phyloP scores from a whole-genome alignment of 805 yeast genomes.

The Danielozyma ontarioensis region DNA sequence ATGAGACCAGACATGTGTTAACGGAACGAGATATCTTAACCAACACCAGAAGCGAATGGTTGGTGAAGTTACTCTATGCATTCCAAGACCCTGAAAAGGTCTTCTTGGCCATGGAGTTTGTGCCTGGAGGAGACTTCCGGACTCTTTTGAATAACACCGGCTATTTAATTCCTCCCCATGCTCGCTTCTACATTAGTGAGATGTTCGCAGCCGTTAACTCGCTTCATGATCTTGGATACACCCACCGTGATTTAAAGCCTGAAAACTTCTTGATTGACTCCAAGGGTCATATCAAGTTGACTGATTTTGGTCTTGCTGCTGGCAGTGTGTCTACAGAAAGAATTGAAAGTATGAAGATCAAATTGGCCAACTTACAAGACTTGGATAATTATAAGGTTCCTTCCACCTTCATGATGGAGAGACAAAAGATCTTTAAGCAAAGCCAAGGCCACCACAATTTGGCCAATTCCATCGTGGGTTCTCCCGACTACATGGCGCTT shows the following conservation, averaged over 20 bases:
- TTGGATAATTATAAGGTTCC: conserved; percentile 53
- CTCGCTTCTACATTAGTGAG: conserved; percentile 90
- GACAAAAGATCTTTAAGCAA: conserved; percentile 82
- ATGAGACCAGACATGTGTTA: conserved; percentile 91
- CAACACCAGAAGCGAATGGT: conserved; percentile 94
- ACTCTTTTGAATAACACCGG: conserved; percentile 92
- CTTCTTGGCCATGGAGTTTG: conserved; percentile 97
- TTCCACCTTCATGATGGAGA: conserved; percentile 74
- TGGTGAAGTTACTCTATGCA: conserved; percentile 88
- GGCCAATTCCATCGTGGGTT: conserved; percentile 95
- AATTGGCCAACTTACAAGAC: conserved; percentile 66
- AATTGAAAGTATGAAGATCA: conserved; percentile 84
- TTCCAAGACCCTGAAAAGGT: conserved; percentile 90
- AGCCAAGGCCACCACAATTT: conserved; percentile 76
- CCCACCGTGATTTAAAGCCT: conserved; percentile 95
- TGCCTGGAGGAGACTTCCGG: conserved; percentile 99
- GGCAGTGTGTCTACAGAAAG: conserved; percentile 92
- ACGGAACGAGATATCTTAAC: conserved; percentile 96
- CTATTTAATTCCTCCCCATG: conserved; percentile 87
- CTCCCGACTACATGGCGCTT: conserved; percentile 98
- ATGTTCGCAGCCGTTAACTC: conserved; percentile 96
- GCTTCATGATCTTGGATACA: conserved; percentile 89
- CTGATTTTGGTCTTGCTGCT: conserved; percentile 96
- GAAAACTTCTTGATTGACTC: conserved; percentile 88
- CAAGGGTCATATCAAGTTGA: conserved; percentile 85